These are phyloP conservation scores for Termitomyces sp. DNA, from an alignment of 768 basidiomycete genomes.

Conservation along the genomic window DNA sequence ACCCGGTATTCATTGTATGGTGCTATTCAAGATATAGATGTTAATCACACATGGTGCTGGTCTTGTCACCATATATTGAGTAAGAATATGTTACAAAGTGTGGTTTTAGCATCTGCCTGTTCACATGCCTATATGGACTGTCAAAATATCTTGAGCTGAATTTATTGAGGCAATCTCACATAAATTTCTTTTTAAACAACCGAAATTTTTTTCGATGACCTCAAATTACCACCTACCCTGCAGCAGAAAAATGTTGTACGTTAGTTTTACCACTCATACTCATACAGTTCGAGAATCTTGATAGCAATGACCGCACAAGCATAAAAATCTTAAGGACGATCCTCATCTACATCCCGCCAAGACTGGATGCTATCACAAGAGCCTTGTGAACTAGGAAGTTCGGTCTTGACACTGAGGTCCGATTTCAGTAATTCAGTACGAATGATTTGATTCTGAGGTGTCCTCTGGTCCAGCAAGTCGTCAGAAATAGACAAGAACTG, in stretches of 20 bases:
- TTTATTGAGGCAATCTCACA: not conserved
- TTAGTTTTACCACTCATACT: too few species aligned
- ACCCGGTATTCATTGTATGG: too few species aligned
- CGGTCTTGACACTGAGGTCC: not conserved
- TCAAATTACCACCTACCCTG: not conserved
- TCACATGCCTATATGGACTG: not conserved
- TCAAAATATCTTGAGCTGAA: too few species aligned
- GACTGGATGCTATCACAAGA: constrained; percentile 35
- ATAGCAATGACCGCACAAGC: not conserved
- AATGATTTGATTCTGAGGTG: not conserved
- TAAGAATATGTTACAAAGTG: not conserved
- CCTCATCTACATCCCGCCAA: constrained; percentile 20
- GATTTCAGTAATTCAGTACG: not conserved
- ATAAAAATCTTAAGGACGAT: not conserved
- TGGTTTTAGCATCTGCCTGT: not conserved
- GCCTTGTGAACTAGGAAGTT: constrained; percentile 12
- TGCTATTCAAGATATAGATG: too few species aligned
- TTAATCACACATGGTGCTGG: not conserved
- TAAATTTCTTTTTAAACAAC: not conserved
- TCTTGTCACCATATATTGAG: too few species aligned
- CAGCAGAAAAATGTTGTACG: too few species aligned
- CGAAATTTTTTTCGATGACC: too few species aligned
- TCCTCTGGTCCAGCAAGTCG: not conserved
- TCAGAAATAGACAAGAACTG: not conserved
- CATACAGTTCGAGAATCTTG: not conserved